Evolutionary conservation across 2,329 filamentous ascomycete species (phyloP), one percentile per base, ranked within the genome.

Genomic region (Leptosphaerulina australis): DNA sequence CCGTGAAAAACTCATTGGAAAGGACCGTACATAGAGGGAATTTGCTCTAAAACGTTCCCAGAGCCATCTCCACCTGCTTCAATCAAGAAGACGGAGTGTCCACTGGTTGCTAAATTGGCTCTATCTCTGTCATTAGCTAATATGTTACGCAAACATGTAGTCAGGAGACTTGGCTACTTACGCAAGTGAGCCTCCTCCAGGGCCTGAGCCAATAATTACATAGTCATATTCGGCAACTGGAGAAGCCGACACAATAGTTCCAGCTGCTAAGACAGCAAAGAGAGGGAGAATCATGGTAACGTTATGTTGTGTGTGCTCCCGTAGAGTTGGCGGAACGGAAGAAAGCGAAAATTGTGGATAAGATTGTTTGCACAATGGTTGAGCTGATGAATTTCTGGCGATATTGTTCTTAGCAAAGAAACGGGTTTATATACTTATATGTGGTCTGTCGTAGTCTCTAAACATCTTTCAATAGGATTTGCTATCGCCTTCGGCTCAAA

Each of bases 21-120:
- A 17, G 2, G 34, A 38, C 25, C 53, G 31, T 37, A 56, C 53
- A 44, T 10, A 5, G 15, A 15, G 11, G 53, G 53, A 25, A 52
- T 39, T 17, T 30, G 41, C 25, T 56, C 18, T 18, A 24, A 5
- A n/a, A 46, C 14, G 12, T 39, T 26, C 14, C 46, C 33, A 8
- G 44, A 38, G 21, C 10, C 7, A 21, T 57, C 54, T n/a, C 50
- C 50, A n/a, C 54, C 54, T 10, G 50, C 54, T 43, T 57, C 54
- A 17, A 54, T 47, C 9, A 57, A 24, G 22, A 57, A 48, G 8
- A 57, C 54, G 6, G 54, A 57, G 17, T 47, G 21, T 15, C 54
- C 54, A 5, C 15, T 36, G 6, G 18, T 12, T 14, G 51, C 54
- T 14, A 55, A 25, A 31, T 54, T 57, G 21, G 51, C 50, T 4